These are phyloP conservation scores for Oryza australiensis DNA, from an alignment of 176 grass and related monocot species.

Conservation along the genomic window DNA sequence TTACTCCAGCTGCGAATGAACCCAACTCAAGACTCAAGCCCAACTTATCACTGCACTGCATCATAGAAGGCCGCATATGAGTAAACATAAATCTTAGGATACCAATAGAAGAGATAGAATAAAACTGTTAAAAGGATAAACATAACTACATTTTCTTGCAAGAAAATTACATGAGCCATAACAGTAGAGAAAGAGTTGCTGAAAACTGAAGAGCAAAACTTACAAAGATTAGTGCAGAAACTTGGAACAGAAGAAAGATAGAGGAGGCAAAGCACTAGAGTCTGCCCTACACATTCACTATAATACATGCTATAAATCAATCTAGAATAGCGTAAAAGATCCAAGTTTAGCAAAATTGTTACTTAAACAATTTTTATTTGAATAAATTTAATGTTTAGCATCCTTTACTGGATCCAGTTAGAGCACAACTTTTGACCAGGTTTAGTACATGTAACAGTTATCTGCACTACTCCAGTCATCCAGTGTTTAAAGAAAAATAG, in stretches of 20 bases:
- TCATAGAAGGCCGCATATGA: constrained; percentile 40
- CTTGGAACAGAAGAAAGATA: constrained; percentile 15
- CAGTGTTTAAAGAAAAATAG: neutral
- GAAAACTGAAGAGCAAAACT: constrained; percentile 23
- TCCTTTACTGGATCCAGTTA: constrained; percentile 1
- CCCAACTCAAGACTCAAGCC: constrained; percentile 97
- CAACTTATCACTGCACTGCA: constrained; percentile 99
- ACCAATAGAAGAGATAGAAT: neutral
- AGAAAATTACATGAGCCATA: constrained; percentile 8
- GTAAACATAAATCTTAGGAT: constrained; percentile 21
- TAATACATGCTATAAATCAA: neutral
- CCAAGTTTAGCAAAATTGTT: neutral
- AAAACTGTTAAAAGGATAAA: neutral
- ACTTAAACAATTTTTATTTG: neutral
- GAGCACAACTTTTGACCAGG: neutral
- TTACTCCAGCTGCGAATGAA: constrained; percentile 98
- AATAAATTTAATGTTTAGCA: neutral
- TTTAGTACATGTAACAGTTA: constrained; percentile 12
- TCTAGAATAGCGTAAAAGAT: neutral
- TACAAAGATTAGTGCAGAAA: constrained; percentile 8
- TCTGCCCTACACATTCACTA: neutral
- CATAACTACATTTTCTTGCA: neutral
- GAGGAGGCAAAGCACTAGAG: neutral
- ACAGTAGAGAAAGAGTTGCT: neutral
- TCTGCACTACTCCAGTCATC: neutral